Evolutionary conservation across 192 early-diverging fungal species (phyloP), one percentile per base, ranked within the genome.

Genomic region (Podila horticola): DNA sequence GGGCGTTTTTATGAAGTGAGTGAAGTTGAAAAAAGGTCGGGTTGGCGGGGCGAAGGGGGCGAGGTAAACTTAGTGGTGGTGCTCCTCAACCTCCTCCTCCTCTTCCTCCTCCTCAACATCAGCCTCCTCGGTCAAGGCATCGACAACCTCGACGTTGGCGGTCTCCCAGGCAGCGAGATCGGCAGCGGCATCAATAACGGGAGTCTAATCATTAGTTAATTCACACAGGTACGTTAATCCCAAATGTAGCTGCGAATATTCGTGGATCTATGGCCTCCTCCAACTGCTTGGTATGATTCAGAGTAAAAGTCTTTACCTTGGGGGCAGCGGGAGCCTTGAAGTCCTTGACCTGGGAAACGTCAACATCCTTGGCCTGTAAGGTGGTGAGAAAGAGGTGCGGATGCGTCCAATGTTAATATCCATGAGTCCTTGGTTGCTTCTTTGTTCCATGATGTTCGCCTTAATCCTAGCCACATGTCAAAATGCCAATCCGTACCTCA

Each of bases 101-200:
- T 67, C 77, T 36, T 79, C 76, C 28, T 72, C 77, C 38, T 67
- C 76, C 34, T 81, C 77, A 59, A 67, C 71, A 15, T 60, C 36
- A 45, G 48, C 67, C 33, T 73, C 77, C 67, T 81, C 71, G 31
- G 67, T 64, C 60, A 81, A 66, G 34, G 77, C 70, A 58, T 81
- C 71, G 26, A 62, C 66, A 65, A 73, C 71, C 77, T 81, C 77
- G 57, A 57, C 57, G 58, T 81, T 81, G 67, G 77, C 77, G 58
- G 77, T 61, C 77, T 81, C 77, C 77, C 77, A 81, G 67, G 77
- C 77, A 69, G 77, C 19, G 55, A 81, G 70, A 66, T 81, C 77
- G 33, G 66, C 70, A 65, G 71, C 49, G 17, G 77, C 77, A 55
- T 81, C 77, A 45, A 81, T 10, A 19, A 50, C 48, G 22, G 77